Conservation (phyloP, 2,329 filamentous ascomycete genomes). For the Neonectria sp. region DNA sequence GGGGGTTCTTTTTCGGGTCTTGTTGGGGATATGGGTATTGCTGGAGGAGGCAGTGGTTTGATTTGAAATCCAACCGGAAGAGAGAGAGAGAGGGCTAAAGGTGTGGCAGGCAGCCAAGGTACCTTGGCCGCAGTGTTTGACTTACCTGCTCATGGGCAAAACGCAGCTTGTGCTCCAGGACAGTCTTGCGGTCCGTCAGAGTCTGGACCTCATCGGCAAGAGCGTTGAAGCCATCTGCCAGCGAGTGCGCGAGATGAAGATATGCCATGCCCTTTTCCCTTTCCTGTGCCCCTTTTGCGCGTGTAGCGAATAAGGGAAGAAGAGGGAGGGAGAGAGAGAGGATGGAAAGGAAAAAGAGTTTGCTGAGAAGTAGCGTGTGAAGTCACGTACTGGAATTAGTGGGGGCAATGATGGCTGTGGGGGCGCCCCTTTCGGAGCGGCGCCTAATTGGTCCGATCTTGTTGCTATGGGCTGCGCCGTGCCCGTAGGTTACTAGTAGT, state of each 20-base stretch:
- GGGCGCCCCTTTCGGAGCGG: not conserved
- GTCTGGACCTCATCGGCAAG: slow-evolving; percentile 76
- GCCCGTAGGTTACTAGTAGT: not conserved
- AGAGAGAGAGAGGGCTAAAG: not conserved
- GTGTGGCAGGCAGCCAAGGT: slow-evolving; percentile 22
- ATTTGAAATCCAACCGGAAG: slow-evolving; percentile 37
- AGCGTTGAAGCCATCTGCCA: slow-evolving; percentile 76
- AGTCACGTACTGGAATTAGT: slow-evolving; percentile 27
- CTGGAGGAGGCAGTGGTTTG: slow-evolving; percentile 16
- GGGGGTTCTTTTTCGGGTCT: slow-evolving; percentile 13
- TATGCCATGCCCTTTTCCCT: slow-evolving; percentile 54
- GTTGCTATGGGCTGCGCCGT: slow-evolving; percentile 18
- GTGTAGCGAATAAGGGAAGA: slow-evolving; percentile 34
- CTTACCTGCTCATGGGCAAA: slow-evolving; percentile 78
- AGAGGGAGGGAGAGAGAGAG: slow-evolving; percentile 22
- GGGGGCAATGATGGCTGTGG: slow-evolving; percentile 10
- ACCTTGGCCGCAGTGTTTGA: not conserved
- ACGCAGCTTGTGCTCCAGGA: slow-evolving; percentile 76
- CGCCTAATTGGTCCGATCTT: slow-evolving; percentile 18
- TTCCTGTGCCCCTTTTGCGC: slow-evolving; percentile 25
- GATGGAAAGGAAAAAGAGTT: slow-evolving; percentile 39
- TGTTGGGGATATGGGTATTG: slow-evolving; percentile 13
- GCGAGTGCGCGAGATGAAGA: slow-evolving; percentile 65
- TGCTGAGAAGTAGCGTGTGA: slow-evolving; percentile 26
- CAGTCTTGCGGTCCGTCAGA: slow-evolving; percentile 74